Base-by-base conservation (phyloP, 768 basidiomycete species). In the Boletus rufocinnamomeus region DNA sequence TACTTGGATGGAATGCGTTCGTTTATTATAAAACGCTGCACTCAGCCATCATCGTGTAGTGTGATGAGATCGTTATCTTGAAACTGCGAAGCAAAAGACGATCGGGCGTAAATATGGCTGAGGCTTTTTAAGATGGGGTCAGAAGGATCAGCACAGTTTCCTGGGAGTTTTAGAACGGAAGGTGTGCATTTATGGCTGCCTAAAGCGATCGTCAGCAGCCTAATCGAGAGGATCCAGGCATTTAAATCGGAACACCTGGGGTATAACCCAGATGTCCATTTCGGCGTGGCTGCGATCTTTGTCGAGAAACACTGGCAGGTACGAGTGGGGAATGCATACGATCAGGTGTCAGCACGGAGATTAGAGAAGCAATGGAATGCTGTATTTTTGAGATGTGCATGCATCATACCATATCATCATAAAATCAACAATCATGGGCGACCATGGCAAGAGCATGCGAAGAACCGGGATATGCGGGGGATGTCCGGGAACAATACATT, bases 371-470 rank as follows among this genome's bases (percentile, higher is more conserved):
- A 64, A 58, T 52, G 50, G 43, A 63, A 58, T 68, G 69, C 59
- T 63, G 60, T 72, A 64, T 73, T 74, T 72, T 72, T 62, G 60
- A 54, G 52, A 54, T 47, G 52, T 70, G 72, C 67, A 72, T 73
- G 69, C 66, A 66, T 72, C 74, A 75, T 81, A 77, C 80, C 80
- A 66, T 82, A 79, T 58, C 46, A 57, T 58, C 59, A 61, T 68
- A 69, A 47, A 52, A 58, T 49, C 56, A 54, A 59, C 40, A 62
- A 34, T 58, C 63, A 64, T 59, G 58, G 47, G 58, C 49, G 54
- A 65, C 45, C 69, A 69, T 63, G 63, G 57, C 52, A 55, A 49
- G 61, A 56, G 63, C 62, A 66, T 62, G 72, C 63, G 47, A 41
- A 47, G 57, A 32, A 54, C 21, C 25, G 57, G 63, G 58, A 69